Conservation (phyloP, 805 yeast genomes). For the Groenewaldozyma salmanticensis region DNA sequence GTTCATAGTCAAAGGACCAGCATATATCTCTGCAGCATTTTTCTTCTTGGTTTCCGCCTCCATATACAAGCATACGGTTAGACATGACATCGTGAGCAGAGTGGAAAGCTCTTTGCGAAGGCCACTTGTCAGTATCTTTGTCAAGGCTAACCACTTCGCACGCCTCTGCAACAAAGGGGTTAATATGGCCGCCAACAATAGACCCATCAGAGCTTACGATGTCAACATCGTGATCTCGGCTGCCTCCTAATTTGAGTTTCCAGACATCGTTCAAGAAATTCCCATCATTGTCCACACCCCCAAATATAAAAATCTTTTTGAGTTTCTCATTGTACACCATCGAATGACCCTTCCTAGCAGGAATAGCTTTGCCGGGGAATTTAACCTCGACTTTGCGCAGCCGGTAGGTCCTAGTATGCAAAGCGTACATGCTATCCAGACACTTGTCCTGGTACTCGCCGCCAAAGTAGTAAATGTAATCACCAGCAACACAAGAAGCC, state of each 20-base stretch:
- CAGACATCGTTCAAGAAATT: constrained; percentile 15
- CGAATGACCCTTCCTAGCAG: constrained; percentile 14
- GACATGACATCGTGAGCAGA: constrained; percentile 11
- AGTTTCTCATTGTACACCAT: constrained; percentile 5
- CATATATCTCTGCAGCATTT: neutral
- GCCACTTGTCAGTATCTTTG: constrained; percentile 15
- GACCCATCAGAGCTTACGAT: neutral
- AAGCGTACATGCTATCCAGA: constrained; percentile 11
- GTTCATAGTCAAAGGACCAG: neutral
- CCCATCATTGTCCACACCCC: constrained; percentile 11
- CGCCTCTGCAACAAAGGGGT: neutral
- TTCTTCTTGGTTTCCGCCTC: constrained; percentile 8
- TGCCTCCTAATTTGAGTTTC: constrained; percentile 9
- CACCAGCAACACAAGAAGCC: constrained; percentile 10
- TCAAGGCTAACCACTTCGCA: constrained; percentile 12
- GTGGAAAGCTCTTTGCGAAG: constrained; percentile 13
- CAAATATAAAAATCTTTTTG: constrained; percentile 13
- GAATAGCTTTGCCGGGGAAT: constrained; percentile 9
- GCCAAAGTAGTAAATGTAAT: constrained; percentile 16
- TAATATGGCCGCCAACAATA: neutral
- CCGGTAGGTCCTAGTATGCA: constrained; percentile 9
- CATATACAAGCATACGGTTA: constrained; percentile 13
- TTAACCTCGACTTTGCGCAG: constrained; percentile 5
- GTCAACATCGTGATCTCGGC: constrained; percentile 2
- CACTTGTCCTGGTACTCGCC: constrained; percentile 11